Base-by-base conservation (phyloP, 441 rosid species). In the Erodium trifolium region DNA sequence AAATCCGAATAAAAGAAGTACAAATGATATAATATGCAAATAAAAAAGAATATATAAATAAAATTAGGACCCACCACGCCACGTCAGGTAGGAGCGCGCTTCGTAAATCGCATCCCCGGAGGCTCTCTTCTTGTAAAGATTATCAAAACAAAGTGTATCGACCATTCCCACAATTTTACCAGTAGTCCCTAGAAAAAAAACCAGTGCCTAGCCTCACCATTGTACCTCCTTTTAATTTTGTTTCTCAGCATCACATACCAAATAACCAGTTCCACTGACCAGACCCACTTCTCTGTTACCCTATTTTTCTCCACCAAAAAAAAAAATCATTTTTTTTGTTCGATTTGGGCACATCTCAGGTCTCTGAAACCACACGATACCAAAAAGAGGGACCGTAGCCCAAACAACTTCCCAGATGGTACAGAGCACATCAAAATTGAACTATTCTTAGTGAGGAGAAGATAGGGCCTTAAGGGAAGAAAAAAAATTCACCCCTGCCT, bases 241-340 rank as follows among this genome's bases (percentile, higher is more conserved):
- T 12, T 47, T 47, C 55, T 47, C 55, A 4, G 10, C 55, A 47
- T n/a, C 55, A 73, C 68, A 82, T 73, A 69, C 73, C 80, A 71
- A 59, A 68, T 11, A 64, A 16, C 69, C 34, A 66, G 51, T 62
- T 47, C 64, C 29, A 59, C 18, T 59, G 13, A 59, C 64, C 31
- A 59, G 4, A 59, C 64, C 64, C 64, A 59, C 29, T 59, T 59
- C 64, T 59, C 64, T 18, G 29, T 59, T 59, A 18, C 64, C 64
- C 29, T 1, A 18, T 59, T 59, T 18, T 16, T 59, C 64, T n/a
- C 14, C 27, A 23, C 27, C 63, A 57, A 35, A 35, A 35, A 35
- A 35, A 35, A 35, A 35, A 35, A 35, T 35, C 39, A 3, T 39
- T 47, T 47, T 47, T 47, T 47, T 47, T 47, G 37, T 12, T 12